Evolutionary conservation across 106 monocot genomes (phyloP), one percentile per base, ranked within the genome.

Genomic region (Posidonia australis): DNA sequence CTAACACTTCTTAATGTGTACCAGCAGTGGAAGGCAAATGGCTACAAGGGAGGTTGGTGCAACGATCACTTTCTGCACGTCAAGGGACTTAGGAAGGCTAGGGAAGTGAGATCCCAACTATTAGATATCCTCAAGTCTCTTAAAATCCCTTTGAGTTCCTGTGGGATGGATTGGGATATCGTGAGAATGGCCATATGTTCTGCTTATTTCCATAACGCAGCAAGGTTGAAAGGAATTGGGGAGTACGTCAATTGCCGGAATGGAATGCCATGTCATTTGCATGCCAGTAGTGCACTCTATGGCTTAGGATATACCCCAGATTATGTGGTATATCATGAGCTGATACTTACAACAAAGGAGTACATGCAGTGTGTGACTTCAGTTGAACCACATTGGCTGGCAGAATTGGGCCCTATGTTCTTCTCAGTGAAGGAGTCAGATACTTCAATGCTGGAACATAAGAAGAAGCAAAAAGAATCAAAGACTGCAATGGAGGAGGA

Each of bases 321-420:
- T 54, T 75, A 96, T 26, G 87, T 90, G 0, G 96, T 96, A 11
- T 96, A 96, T 70, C 96, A 96, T 42, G 96, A 96, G 58, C 77
- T 96, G 25, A 71, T 90, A 18, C 71, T 96, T 30, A 90, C 87
- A 0, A 70, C 84, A 0, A 90, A 90, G 73, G 90, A 96, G 63
- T 96, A 84, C 64, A 96, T 96, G 96, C 96, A 96, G 48, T 96
- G 96, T 46, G 90, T 75, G 44, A 96, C 96, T n/a, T 90, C 90
- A 5, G 96, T 96, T 0, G 90, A 96, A 75, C 87, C 96, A 12
- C 72, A 87, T 41, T 96, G 96, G 96, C 61, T 96, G n/a, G 96
- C 96, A 12, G 90, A 87, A 62, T 44, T 96, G 42, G 96, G 96
- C 13, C 96, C 96, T 0, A 96, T 96, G 96, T 96, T 96, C 57